phyloP scores from a whole-genome alignment of 495 filamentous ascomycete genomes.

The Penicillium angulare region DNA sequence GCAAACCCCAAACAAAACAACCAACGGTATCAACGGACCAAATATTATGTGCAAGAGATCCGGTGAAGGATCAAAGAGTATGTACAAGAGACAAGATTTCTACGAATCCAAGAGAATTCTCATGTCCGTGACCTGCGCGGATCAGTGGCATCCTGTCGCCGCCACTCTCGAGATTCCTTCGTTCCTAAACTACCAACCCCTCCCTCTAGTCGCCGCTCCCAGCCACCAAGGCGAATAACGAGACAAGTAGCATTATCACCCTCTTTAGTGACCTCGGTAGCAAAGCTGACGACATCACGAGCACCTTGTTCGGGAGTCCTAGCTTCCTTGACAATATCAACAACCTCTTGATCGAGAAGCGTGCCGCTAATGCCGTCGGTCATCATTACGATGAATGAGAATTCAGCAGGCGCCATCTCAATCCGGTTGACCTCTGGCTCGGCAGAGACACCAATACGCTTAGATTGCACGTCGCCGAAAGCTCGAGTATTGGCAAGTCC shows the following conservation, averaged over 20 bases:
- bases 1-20: background rate
- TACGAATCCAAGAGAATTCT: constrained; percentile 8
- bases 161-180: constrained; percentile 83
- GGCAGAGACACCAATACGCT: constrained; percentile 88
- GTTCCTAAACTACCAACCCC: constrained; percentile 87
- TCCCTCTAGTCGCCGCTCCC: constrained; percentile 88
- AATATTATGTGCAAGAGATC: background rate
- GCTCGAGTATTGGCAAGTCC: constrained; percentile 91
- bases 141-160: constrained; percentile 79
- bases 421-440: constrained; percentile 81
- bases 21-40: background rate
- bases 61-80: background rate
- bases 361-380: constrained; percentile 84
- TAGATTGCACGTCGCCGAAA: constrained; percentile 88
- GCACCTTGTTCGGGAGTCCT: constrained; percentile 84
- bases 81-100: constrained; percentile 1
- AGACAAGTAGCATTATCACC: constrained; percentile 96
- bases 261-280: constrained; percentile 76
- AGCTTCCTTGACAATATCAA: constrained; percentile 92
- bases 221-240: constrained; percentile 87
- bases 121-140: constrained; percentile 67
- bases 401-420: constrained; percentile 77
- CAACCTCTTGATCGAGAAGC: constrained; percentile 86
- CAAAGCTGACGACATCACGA: constrained; percentile 75
- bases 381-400: constrained; percentile 81